These are phyloP conservation scores for Tetracentron sinense DNA, from an alignment of 164 flowering plant genomes.

Conservation along the genomic window DNA sequence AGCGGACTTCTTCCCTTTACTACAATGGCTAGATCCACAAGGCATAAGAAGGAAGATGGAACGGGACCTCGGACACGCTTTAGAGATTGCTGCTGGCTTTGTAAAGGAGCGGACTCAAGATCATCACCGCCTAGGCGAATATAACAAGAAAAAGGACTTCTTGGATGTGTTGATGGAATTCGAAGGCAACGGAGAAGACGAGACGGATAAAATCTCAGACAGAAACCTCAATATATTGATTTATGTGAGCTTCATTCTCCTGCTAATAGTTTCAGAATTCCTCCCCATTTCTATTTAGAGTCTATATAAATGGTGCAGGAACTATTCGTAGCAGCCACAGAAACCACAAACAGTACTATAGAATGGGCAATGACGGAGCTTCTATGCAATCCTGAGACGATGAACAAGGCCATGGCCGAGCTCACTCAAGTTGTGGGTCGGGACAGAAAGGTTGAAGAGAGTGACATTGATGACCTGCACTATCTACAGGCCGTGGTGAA, in stretches of 20 bases:
- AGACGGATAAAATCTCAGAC: constrained; percentile 9
- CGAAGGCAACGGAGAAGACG: constrained; percentile 21
- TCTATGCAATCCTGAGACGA: no score
- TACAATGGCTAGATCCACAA: constrained; percentile 23
- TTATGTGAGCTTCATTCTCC: not conserved
- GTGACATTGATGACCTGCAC: no score
- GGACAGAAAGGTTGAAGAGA: no score
- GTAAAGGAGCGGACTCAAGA: constrained; percentile 10
- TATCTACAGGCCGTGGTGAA: no score
- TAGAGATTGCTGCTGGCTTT: constrained; percentile 15
- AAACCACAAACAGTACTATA: no score
- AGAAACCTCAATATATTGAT: constrained; percentile 6
- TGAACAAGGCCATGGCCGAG: no score
- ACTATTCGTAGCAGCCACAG: no score
- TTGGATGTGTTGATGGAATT: constrained; percentile 19
- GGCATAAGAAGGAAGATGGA: constrained; percentile 18
- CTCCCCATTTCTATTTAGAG: no score
- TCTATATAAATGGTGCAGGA: no score
- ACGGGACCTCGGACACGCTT: constrained; percentile 1
- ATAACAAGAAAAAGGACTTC: constrained; percentile 10
- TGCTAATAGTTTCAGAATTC: not conserved
- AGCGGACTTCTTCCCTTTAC: constrained; percentile 24
- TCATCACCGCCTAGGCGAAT: not conserved
- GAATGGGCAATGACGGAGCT: no score
- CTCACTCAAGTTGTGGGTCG: no score